Base-by-base conservation (phyloP, 2,329 filamentous ascomycete species). In the Trichoderma gracile region DNA sequence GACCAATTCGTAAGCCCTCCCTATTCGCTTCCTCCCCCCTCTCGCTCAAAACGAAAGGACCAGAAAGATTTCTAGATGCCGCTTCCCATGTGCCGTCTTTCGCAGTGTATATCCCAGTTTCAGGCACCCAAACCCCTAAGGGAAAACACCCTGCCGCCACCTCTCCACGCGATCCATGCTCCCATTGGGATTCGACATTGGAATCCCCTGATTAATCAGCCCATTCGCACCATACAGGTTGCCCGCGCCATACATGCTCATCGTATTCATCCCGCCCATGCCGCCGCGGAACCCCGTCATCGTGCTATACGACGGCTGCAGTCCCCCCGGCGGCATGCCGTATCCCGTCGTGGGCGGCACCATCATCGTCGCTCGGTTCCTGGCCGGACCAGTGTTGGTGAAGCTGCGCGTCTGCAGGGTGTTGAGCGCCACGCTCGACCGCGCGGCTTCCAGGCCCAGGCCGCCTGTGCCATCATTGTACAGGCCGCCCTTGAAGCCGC, bases 391-490 rank as follows among this genome's bases (percentile, higher is more conserved):
- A 5, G 57, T 68, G 17, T 69, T 66, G 33, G 68, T 67, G n/a
- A 72, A 69, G 27, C 69, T 64, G n/a, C 54, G 73, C 5, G 64
- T 69, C 15, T 73, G 71, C 9, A 56, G 14, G 27, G 15, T 14
- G 2, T 62, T 54, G 49, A 73, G 65, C 23, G 69, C 72, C 5
- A 70, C 69, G n/a, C 67, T 71, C 7, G 72, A 73, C 53, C 72
- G 66, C 5, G 71, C 68, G 0, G 69, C 71, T 25, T 71, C 71
- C 17, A 65, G 62, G 6, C 54, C 55, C 1, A 65, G 40, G 3
- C 83, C 83, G 5, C 78, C 83, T 15, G 70, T 73, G 1, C 82
- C 82, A 59, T 85, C 82, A 68, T 86, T 86, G 70, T 82, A 86
- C n/a, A 76, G 75, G 3, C 84, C 84, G 21, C 80, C 78, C 67